Evolutionary conservation across 306 rosid species (phyloP), one percentile per base, ranked within the genome.

Genomic region (Vicia faba): DNA sequence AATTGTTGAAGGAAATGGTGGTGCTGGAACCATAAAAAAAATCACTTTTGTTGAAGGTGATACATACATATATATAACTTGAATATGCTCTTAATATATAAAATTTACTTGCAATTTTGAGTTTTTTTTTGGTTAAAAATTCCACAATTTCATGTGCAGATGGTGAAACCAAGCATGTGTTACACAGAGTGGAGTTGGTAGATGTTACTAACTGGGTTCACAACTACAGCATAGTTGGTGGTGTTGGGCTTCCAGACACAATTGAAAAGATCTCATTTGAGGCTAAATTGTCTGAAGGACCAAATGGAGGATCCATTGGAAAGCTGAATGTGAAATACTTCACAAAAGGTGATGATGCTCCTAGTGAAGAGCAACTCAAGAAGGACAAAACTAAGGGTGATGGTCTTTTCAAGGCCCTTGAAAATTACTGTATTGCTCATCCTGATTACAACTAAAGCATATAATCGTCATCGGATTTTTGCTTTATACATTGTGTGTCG

Each of bases 1-100:
- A 58, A 43, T 46, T 11, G 19, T 81, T 60, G 56, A 72, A 59
- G 82, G 82, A 64, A 58, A 49, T 23, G 82, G 85, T 8, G 84
- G 80, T 2, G 68, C 68, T 0, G 81, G 84, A 66, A 80, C 84
- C 72, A 28, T 75, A 46, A 80, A 80, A 39, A 80, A 80, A 55
- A 44, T 85, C 8, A 66, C 61, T 56, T 78, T 65, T 8, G 56
- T 63, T 6, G 71, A 75, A 50, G 81, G 56, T 71, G 0, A 39
- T 39, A 9, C 5, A 45, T 49, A 7, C 1, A 18, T 16, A 8
- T 7, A 4, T 49, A 2, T 33, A 6, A 7, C 38, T 7, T 33
- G 9, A 33, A 33, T 33, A 33, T 33, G 9, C 38, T 33, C 9
- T 7, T 2, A 33, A 33, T 33, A 33, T 33, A 33, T 33, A 33